phyloP scores from a whole-genome alignment of 2,329 filamentous ascomycete species.

The Neofusicoccum kwambonambiense region DNA sequence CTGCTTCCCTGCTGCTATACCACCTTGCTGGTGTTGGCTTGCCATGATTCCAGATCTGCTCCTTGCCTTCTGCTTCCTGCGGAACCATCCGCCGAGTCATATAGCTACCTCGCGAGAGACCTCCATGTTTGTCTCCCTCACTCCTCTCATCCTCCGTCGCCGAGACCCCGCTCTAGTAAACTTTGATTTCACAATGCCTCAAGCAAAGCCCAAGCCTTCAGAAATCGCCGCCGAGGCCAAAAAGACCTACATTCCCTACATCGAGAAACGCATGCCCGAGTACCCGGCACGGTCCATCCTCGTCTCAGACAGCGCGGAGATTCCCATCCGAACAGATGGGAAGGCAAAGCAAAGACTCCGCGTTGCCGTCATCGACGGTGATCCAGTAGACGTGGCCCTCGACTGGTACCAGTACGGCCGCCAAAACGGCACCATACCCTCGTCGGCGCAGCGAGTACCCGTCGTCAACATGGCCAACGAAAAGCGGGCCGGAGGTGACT shows the following conservation, averaged over 20 bases:
- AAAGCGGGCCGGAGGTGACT: conserved; percentile 74
- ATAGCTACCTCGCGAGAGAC: conserved; percentile 2
- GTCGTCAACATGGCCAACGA: conserved; percentile 76
- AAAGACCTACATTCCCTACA: conserved; percentile 64
- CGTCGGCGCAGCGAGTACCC: conserved; percentile 47
- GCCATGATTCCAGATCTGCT: conserved; percentile 11
- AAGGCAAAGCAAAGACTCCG: conserved; percentile 42
- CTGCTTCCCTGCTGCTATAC: conserved; percentile 16
- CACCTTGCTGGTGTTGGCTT: conserved; percentile 13
- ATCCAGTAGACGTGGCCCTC: conserved; percentile 54
- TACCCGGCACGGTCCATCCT: conserved; percentile 60
- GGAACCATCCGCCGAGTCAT: conserved; percentile 8
- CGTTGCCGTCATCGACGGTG: conserved; percentile 46
- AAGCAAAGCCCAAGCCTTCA: conserved; percentile 61
- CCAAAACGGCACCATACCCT: conserved; percentile 21
- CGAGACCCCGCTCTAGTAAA: neutral
- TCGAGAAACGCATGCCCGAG: conserved; percentile 56
- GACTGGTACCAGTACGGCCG: conserved; percentile 52
- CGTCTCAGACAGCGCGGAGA: conserved; percentile 43
- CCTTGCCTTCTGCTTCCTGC: conserved; percentile 15
- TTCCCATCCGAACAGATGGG: conserved; percentile 47
- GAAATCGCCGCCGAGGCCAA: conserved; percentile 75
- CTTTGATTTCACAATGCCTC: conserved; percentile 49
- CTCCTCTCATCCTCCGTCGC: neutral
- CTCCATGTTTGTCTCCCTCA: neutral